Conservation (phyloP, 352 stramenopile species). For the Globisporangium echinulatum region DNA sequence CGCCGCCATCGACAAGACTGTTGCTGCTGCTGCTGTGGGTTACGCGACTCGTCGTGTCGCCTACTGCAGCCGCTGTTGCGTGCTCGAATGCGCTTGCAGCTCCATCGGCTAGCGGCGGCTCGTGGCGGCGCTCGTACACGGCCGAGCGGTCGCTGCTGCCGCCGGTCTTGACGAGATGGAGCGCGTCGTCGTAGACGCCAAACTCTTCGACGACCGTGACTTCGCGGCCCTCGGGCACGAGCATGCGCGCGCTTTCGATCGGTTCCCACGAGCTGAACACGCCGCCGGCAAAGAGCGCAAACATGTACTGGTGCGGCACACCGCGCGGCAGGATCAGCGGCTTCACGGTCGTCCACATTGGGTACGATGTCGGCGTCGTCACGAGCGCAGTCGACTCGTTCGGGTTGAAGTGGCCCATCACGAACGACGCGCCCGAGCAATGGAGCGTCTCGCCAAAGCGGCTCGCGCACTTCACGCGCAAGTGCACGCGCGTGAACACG, state of each 20-base stretch:
- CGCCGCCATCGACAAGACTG: background rate
- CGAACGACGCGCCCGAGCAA: slow-evolving; percentile 73
- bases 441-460: slow-evolving; percentile 74
- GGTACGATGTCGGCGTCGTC: slow-evolving; percentile 95
- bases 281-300: slow-evolving; percentile 82
- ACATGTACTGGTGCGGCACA: slow-evolving; percentile 88
- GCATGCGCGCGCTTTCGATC: slow-evolving; percentile 58
- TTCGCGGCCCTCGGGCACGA: slow-evolving; percentile 73
- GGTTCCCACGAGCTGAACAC: slow-evolving; percentile 81
- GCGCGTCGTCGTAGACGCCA: slow-evolving; percentile 55
- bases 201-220: slow-evolving; percentile 79
- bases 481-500: slow-evolving; percentile 77
- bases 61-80: slow-evolving; percentile 12
- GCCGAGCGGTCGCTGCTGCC: slow-evolving; percentile 52
- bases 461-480: slow-evolving; percentile 60
- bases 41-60: slow-evolving; percentile 1
- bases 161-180: slow-evolving; percentile 52
- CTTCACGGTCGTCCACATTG: slow-evolving; percentile 92
- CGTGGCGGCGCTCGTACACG: slow-evolving; percentile 42
- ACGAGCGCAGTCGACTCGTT: slow-evolving; percentile 91
- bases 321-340: slow-evolving; percentile 89
- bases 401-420: slow-evolving; percentile 86
- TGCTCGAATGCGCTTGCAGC: slow-evolving; percentile 16
- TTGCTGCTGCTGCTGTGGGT: slow-evolving; percentile 3
- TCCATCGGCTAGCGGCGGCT: slow-evolving; percentile 15